Percentiles rank a stretch among this genome's conserved stretches.
Conservation (phyloP, 169 alveolate species). For the Plasmodium adleri region DNA sequence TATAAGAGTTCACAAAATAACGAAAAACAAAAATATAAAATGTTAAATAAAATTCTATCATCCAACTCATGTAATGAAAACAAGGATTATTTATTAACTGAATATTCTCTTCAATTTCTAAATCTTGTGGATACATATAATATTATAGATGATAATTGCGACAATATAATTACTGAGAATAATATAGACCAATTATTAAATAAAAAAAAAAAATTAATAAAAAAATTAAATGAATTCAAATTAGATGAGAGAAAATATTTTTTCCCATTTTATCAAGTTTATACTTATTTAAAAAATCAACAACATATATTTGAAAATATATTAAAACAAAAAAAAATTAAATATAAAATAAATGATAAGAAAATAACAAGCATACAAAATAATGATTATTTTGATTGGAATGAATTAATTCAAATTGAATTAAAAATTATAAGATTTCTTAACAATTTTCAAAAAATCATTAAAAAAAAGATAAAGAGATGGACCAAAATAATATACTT, state of each 20-base stretch:
- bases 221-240: slow-evolving; percentile 4
- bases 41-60: no score
- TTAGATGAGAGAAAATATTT: slow-evolving; percentile 10
- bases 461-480: slow-evolving; percentile 19
- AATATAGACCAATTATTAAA: slow-evolving; percentile 5
- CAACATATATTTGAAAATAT: slow-evolving; percentile 29
- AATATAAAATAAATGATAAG: slow-evolving; percentile 1
- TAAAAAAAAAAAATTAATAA: slow-evolving; percentile 19
- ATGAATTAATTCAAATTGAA: slow-evolving; percentile 39
- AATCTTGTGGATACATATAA: no score
- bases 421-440: slow-evolving; percentile 30
- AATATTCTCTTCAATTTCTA: no score
- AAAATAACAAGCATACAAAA: no score
- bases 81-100: no score
- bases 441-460: slow-evolving; percentile 36
- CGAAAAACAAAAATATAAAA: no score
- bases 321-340: slow-evolving; percentile 15
- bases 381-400: not conserved
- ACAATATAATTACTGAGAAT: not conserved
- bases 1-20: no score
- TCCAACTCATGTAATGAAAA: no score
- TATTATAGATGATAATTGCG: not conserved
- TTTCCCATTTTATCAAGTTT: slow-evolving; percentile 13
- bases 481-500: not conserved
- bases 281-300: slow-evolving; percentile 20